Percentiles rank a stretch among this genome's conserved stretches.
Conservation (phyloP, 345 rosid species). For the Dipteronia sinensis region DNA sequence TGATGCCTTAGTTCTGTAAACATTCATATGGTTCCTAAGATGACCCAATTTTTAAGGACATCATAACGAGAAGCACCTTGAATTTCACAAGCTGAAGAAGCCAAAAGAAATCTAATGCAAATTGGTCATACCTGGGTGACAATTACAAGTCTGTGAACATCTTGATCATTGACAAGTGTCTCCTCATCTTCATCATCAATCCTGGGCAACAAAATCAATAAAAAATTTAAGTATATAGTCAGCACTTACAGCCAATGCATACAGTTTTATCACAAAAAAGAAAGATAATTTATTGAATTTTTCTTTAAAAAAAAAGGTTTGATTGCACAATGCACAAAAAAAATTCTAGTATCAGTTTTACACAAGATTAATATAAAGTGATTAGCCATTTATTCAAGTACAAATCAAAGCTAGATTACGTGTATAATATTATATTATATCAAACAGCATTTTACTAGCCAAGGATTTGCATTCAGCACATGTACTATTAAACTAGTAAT, state of each 20-base stretch:
- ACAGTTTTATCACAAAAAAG: background rate
- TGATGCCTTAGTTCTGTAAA: background rate
- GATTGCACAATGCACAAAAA: background rate
- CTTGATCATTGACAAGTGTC: slow-evolving; percentile 63
- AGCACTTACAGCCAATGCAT: background rate
- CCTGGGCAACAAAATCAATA: slow-evolving; percentile 39
- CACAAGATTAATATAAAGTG: background rate
- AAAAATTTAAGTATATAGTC: slow-evolving; percentile 12
- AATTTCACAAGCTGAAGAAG: background rate
- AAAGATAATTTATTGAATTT: background rate
- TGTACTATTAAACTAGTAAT: background rate
- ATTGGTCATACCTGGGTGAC: slow-evolving; percentile 76
- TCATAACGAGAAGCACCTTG: background rate
- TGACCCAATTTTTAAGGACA: slow-evolving; percentile 5
- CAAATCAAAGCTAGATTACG: background rate
- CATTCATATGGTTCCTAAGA: background rate
- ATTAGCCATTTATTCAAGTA: background rate
- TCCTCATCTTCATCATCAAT: slow-evolving; percentile 87
- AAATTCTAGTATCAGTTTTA: background rate
- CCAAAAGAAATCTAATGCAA: background rate
- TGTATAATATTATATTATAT: background rate
- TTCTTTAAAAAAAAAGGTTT: background rate
- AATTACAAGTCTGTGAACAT: slow-evolving; percentile 93
- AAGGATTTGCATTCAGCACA: background rate
- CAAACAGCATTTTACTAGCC: background rate